phyloP scores from a whole-genome alignment of 805 yeast genomes.

The Lipomyces anomalus region DNA sequence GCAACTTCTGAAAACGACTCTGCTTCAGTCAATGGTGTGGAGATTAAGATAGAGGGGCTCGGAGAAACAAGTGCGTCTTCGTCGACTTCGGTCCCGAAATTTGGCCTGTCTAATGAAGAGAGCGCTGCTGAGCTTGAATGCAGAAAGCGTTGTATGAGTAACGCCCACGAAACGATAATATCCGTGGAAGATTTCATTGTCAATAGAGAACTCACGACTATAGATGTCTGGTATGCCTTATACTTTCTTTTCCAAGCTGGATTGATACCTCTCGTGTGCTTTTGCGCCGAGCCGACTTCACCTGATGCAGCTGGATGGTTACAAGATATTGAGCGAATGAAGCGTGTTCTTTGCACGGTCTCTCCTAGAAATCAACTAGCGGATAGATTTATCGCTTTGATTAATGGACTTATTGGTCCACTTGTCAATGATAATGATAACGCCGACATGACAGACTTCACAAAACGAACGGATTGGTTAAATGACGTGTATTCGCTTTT shows the following conservation, averaged over 20 bases:
- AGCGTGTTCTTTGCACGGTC: conserved; percentile 36
- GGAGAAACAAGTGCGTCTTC: background rate
- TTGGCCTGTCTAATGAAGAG: conserved; percentile 7
- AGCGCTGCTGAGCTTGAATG: conserved; percentile 44
- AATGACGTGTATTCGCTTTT: conserved; percentile 22
- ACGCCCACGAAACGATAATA: conserved; percentile 48
- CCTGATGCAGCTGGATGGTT: conserved; percentile 43
- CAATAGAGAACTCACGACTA: conserved; percentile 36
- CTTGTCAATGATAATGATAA: conserved; percentile 2
- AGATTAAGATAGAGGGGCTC: background rate
- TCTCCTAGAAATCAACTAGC: conserved; percentile 44
- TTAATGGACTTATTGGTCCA: conserved; percentile 37
- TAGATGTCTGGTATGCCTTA: conserved; percentile 58
- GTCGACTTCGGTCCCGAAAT: background rate
- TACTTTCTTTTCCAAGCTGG: conserved; percentile 61
- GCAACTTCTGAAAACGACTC: background rate
- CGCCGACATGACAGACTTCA: conserved; percentile 11
- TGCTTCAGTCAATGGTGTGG: background rate
- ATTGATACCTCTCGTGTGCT: conserved; percentile 50
- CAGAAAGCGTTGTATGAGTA: conserved; percentile 44
- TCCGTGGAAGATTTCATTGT: conserved; percentile 37
- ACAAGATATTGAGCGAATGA: conserved; percentile 41
- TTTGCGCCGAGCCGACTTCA: conserved; percentile 47
- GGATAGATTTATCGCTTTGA: conserved; percentile 41
- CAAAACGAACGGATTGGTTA: conserved; percentile 23